Conservation (phyloP, 139 green algal genomes). For the Monoraphidium neglectum region DNA sequence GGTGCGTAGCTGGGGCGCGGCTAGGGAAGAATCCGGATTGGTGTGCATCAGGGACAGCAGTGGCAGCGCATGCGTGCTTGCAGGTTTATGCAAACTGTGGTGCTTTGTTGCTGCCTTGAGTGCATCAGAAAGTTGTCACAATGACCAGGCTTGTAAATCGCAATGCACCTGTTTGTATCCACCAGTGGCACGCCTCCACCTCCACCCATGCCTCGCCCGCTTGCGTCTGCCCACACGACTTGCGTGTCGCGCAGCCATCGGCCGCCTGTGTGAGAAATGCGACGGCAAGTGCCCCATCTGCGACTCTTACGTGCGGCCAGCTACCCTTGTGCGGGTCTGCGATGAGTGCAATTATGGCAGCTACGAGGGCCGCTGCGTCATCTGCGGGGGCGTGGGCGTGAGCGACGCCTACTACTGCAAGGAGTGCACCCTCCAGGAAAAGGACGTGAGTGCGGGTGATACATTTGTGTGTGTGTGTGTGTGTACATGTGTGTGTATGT, state of each 20-base stretch:
- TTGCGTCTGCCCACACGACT: too few species aligned
- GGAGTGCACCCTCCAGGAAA: conserved; percentile 97
- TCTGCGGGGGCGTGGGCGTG: conserved; percentile 94
- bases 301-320: conserved; percentile 95
- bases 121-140: too few species aligned
- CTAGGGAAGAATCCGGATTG: too few species aligned
- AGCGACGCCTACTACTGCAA: conserved; percentile 99
- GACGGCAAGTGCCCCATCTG: conserved; percentile 98
- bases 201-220: too few species aligned
- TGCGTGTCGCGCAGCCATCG: conserved; percentile 74
- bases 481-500: background rate
- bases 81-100: too few species aligned
- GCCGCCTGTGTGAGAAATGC: conserved; percentile 95
- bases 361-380: conserved; percentile 95
- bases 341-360: conserved; percentile 99
- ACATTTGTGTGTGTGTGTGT: too few species aligned
- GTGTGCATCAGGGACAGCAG: too few species aligned
- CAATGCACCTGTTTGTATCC: too few species aligned
- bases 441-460: conserved; percentile 92
- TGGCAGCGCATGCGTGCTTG: too few species aligned
- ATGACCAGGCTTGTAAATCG: too few species aligned
- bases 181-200: too few species aligned
- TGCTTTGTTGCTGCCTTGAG: too few species aligned
- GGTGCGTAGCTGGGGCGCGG: conserved; percentile 49
- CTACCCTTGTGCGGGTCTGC: conserved; percentile 96